phyloP scores from a whole-genome alignment of 768 basidiomycete species.

The Pluteus cervinus region DNA sequence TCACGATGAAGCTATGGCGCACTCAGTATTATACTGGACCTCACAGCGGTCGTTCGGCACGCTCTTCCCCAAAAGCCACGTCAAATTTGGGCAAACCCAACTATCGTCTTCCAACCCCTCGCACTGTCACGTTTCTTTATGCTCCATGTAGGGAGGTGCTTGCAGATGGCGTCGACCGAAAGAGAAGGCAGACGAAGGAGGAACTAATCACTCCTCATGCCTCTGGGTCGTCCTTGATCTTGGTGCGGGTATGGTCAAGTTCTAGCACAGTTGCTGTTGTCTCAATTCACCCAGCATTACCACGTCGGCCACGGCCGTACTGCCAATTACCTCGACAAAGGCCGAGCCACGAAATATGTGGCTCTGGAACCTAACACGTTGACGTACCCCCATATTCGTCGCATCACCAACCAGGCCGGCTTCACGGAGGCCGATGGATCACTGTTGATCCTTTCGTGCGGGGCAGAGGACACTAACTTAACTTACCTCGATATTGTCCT shows the following conservation, averaged over 20 bases:
- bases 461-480: slow-evolving; percentile 53
- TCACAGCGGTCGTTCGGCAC: too few species aligned
- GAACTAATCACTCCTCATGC: slow-evolving; percentile 49
- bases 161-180: slow-evolving; percentile 40
- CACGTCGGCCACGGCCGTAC: slow-evolving; percentile 59
- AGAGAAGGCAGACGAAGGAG: slow-evolving; percentile 32
- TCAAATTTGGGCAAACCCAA: too few species aligned
- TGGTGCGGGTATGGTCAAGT: slow-evolving; percentile 47
- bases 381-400: slow-evolving; percentile 57
- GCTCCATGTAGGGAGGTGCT: slow-evolving; percentile 45
- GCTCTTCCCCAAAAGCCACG: slow-evolving; percentile 39
- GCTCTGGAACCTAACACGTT: slow-evolving; percentile 65
- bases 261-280: not conserved
- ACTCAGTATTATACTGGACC: too few species aligned
- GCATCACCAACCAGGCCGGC: slow-evolving; percentile 41
- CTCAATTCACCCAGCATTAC: not conserved
- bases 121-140: slow-evolving; percentile 51
- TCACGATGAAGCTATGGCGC: too few species aligned
- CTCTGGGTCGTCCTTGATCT: slow-evolving; percentile 59
- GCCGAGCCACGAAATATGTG: slow-evolving; percentile 54
- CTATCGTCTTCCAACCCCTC: slow-evolving; percentile 40
- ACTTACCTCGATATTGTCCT: slow-evolving; percentile 29
- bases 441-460: slow-evolving; percentile 53
- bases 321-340: slow-evolving; percentile 50
- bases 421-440: slow-evolving; percentile 47